Evolutionary conservation across 345 rosid genomes (phyloP).

Genomic region (Rhizophora apiculata): DNA sequence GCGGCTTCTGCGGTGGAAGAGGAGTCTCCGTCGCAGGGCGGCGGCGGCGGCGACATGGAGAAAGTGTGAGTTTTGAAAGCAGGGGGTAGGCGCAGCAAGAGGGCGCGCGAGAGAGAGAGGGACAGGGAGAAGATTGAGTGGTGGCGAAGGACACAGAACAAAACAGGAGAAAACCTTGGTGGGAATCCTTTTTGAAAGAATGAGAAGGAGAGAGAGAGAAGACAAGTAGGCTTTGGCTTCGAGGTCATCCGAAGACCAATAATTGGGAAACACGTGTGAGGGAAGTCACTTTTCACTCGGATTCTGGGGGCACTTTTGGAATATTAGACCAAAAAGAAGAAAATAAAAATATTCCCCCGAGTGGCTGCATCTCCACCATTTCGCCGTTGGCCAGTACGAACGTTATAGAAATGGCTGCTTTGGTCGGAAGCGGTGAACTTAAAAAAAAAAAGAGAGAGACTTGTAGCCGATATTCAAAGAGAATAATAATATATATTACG

Average conservation of each 20-base stretch:
- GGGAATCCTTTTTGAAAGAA: constrained; percentile 43
- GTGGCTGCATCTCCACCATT: not conserved
- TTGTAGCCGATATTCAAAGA: too few species aligned
- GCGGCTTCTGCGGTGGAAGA: constrained; percentile 21
- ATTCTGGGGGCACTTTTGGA: not conserved
- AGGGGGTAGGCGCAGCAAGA: not conserved
- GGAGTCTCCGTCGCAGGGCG: constrained; percentile 23
- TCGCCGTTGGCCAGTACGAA: too few species aligned
- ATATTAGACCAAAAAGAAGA: not conserved
- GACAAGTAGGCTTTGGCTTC: not conserved
- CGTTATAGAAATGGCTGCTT: too few species aligned
- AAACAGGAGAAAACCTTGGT: constrained; percentile 29
- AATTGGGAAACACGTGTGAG: constrained; percentile 6
- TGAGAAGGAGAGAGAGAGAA: not conserved
- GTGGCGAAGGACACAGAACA: not conserved
- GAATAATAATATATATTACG: too few species aligned
- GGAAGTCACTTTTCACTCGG: not conserved
- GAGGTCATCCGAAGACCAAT: constrained; percentile 6
- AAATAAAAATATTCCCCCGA: not conserved
- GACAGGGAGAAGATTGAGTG: not conserved
- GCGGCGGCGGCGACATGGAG: constrained; percentile 18
- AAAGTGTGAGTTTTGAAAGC: constrained; percentile 1
- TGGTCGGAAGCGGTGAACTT: too few species aligned
- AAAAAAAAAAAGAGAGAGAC: too few species aligned
- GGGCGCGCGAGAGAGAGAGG: not conserved